Evolutionary conservation across 768 basidiomycete genomes (phyloP), one percentile per base, ranked within the genome.

Genomic region (Pulveroboletus sp.): DNA sequence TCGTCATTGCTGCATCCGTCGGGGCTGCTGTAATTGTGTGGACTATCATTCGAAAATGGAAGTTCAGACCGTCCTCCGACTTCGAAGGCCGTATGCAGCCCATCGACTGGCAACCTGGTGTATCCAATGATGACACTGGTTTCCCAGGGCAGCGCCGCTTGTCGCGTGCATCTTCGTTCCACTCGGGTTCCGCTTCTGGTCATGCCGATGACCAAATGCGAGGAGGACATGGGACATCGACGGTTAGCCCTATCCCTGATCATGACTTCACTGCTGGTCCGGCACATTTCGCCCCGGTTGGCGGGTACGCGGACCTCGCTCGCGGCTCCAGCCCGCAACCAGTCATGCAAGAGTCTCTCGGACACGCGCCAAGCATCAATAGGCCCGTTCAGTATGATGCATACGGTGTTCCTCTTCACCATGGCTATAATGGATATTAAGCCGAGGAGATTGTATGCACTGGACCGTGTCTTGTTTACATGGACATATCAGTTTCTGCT

Each of bases 31-130:
- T 78, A 48, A 81, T 92, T 57, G 74, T 86, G 53, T 94, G 91
- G 91, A 94, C 90, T 40, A 70, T 91, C 62, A 87, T 93, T 75
- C 85, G 91, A 72, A 92, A 93, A 68, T 92, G 89, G 87, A 91
- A 92, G 72, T 83, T 93, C 62, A 82, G 80, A 45, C 81, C 86
- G 49, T 92, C 90, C 25, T 76, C 80, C 61, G 77, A 80, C 58
- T 93, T 93, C 64, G 87, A 90, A 59, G 81, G 83, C 52, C 88
- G 90, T 56, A 80, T 94, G 72, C 81, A 87, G 50, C 90, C 92
- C 51, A 90, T 93, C 63, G 84, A 91, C 71, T 93, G 88, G 89
- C 81, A 87, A 62, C 87, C 88, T n/a, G 73, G 67, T 40, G 72
- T 68, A 25, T 69, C 62, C 45, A 71, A 71, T 4, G 76, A 77